Conservation (phyloP, 257 asterid genomes). For the Penstemon eatonii region DNA sequence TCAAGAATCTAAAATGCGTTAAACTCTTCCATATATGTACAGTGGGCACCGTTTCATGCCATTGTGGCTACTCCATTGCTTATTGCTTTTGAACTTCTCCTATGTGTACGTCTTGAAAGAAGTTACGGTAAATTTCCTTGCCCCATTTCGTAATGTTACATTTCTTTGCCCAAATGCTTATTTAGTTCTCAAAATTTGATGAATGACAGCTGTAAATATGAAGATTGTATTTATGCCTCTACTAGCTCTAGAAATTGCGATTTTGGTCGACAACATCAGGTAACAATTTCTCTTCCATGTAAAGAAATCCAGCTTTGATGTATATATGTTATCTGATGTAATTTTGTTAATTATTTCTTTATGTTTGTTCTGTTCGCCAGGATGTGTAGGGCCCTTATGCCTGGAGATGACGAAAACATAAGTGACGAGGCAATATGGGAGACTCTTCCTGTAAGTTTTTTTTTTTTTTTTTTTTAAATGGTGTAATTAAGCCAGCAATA, state of each 20-base stretch:
- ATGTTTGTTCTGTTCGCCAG: slow-evolving; percentile 42
- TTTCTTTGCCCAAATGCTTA: slow-evolving; percentile 17
- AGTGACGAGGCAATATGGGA: slow-evolving; percentile 96
- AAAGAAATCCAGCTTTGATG: slow-evolving; percentile 17
- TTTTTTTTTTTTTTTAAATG: neutral
- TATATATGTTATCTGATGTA: slow-evolving; percentile 20
- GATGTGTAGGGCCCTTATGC: slow-evolving; percentile 95
- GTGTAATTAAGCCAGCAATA: neutral
- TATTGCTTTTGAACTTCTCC: slow-evolving; percentile 88
- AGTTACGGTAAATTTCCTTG: slow-evolving; percentile 51
- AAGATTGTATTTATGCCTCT: slow-evolving; percentile 92
- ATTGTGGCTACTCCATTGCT: slow-evolving; percentile 85
- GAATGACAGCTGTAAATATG: slow-evolving; percentile 76
- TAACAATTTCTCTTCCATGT: slow-evolving; percentile 35
- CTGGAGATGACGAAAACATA: slow-evolving; percentile 88
- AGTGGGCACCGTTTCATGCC: slow-evolving; percentile 99
- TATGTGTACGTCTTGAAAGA: slow-evolving; percentile 77
- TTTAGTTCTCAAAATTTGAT: slow-evolving; percentile 29
- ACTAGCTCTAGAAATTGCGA: slow-evolving; percentile 77
- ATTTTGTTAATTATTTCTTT: slow-evolving; percentile 16
- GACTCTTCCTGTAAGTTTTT: slow-evolving; percentile 91
- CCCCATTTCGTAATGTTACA: slow-evolving; percentile 17
- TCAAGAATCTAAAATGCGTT: slow-evolving; percentile 13
- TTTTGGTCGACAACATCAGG: slow-evolving; percentile 89
- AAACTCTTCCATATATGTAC: slow-evolving; percentile 35